phyloP scores from a whole-genome alignment of 1,284 basidiomycete species.

The Irpex sp. region DNA sequence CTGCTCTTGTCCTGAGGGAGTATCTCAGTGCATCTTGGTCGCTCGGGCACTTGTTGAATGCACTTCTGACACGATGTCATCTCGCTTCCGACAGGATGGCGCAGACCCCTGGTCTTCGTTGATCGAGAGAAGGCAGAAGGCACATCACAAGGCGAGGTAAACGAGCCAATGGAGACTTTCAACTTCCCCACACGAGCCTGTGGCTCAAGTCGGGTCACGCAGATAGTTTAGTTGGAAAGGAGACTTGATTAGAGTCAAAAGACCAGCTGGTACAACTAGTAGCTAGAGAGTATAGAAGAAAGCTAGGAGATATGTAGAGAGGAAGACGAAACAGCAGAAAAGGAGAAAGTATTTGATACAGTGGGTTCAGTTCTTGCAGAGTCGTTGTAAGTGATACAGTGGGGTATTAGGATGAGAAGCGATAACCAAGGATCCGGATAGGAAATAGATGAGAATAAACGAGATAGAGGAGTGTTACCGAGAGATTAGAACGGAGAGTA shows the following conservation, averaged over 20 bases:
- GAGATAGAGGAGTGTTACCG: neutral
- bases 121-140: neutral
- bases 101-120: neutral
- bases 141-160: neutral
- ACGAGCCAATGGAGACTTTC: neutral
- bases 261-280: neutral
- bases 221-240: neutral
- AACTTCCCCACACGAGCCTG: neutral
- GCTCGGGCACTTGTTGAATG: no score
- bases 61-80: neutral
- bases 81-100: neutral
- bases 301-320: neutral
- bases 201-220: neutral
- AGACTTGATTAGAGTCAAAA: neutral
- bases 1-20: no score
- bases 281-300: neutral
- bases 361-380: slow-evolving; percentile 1
- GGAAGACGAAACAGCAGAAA: neutral
- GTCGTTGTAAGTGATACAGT: slow-evolving; percentile 10
- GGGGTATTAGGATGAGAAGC: slow-evolving; percentile 3
- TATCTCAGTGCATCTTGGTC: no score
- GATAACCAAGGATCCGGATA: slow-evolving; percentile 2
- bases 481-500: neutral
- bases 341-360: slow-evolving; percentile 11
- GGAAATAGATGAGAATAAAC: slow-evolving; percentile 1